These are phyloP conservation scores for Plasmodium vinckei DNA, from an alignment of 169 alveolate genomes.

Conservation along the genomic window DNA sequence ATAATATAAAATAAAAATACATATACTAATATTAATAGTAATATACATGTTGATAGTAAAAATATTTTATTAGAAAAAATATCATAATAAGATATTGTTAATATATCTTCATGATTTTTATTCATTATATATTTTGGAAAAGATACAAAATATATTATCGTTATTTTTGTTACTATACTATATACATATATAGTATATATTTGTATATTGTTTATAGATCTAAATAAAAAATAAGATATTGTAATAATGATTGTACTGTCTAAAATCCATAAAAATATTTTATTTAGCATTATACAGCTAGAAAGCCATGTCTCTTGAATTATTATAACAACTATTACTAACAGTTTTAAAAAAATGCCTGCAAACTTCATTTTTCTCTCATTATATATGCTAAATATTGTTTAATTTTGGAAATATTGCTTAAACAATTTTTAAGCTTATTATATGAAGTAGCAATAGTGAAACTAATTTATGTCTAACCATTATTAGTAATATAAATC, in stretches of 20 bases:
- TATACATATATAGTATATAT: slow-evolving; percentile 53
- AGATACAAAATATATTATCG: slow-evolving; percentile 34
- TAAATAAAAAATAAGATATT: slow-evolving; percentile 19
- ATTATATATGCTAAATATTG: too few species aligned
- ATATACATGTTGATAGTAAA: slow-evolving; percentile 14
- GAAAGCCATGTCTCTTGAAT: slow-evolving; percentile 27
- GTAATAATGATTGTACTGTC: slow-evolving; percentile 2
- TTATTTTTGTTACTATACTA: slow-evolving; percentile 58
- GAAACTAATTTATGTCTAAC: too few species aligned
- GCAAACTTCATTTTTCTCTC: slow-evolving; percentile 11
- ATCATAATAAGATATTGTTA: neutral
- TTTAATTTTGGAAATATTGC: too few species aligned
- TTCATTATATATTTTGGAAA: slow-evolving; percentile 30
- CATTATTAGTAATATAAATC: too few species aligned
- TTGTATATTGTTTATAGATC: slow-evolving; percentile 41
- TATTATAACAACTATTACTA: slow-evolving; percentile 10
- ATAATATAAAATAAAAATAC: slow-evolving; percentile 21
- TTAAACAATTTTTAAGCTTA: too few species aligned
- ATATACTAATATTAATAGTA: slow-evolving; percentile 32
- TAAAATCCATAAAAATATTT: neutral
- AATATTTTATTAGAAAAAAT: slow-evolving; percentile 10
- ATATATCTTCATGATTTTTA: neutral
- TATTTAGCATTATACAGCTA: slow-evolving; percentile 2
- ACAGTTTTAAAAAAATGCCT: slow-evolving; percentile 10
- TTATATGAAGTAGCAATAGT: too few species aligned